Conservation (phyloP, 768 basidiomycete species). For the Boletus vinaceobasis region DNA sequence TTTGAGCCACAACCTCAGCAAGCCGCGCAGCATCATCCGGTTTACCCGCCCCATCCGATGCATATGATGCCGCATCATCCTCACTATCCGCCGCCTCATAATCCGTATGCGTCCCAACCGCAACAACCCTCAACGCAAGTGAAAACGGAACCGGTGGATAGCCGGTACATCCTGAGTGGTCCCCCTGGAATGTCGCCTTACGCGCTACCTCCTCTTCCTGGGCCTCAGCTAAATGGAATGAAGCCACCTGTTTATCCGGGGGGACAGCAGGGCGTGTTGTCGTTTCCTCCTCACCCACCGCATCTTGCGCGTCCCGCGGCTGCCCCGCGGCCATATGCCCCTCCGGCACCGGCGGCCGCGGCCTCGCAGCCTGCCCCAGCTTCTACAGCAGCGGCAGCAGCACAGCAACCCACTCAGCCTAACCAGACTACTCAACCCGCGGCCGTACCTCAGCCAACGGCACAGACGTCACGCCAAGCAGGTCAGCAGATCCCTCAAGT, state of each 20-base stretch:
- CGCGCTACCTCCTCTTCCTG: slow-evolving; percentile 58
- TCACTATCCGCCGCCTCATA: slow-evolving; percentile 51
- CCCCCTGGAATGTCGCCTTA: slow-evolving; percentile 45
- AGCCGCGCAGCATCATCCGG: slow-evolving; percentile 45
- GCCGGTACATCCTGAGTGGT: slow-evolving; percentile 56
- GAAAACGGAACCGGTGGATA: slow-evolving; percentile 73
- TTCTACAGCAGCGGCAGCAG: slow-evolving; percentile 7
- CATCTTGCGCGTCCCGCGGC: slow-evolving; percentile 25
- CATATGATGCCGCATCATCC: slow-evolving; percentile 54
- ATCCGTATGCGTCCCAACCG: slow-evolving; percentile 45
- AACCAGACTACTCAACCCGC: slow-evolving; percentile 13
- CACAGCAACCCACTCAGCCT: slow-evolving; percentile 17
- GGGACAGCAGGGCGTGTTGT: slow-evolving; percentile 56
- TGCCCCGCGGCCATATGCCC: slow-evolving; percentile 22
- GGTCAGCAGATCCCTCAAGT: slow-evolving; percentile 64
- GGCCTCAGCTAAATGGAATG: slow-evolving; percentile 57
- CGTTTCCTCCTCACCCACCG: slow-evolving; percentile 42
- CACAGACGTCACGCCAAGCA: slow-evolving; percentile 18
- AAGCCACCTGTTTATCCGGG: slow-evolving; percentile 52
- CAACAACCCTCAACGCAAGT: slow-evolving; percentile 44
- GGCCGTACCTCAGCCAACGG: slow-evolving; percentile 14
- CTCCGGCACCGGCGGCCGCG: slow-evolving; percentile 22
- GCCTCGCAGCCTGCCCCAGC: slow-evolving; percentile 13
- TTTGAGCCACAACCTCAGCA: slow-evolving; percentile 65
- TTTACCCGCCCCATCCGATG: slow-evolving; percentile 60